Percentiles rank a stretch among this genome's conserved stretches.
phyloP scores from a whole-genome alignment of 1,284 basidiomycete species.

The Pyrrhoderma lamaoense region DNA sequence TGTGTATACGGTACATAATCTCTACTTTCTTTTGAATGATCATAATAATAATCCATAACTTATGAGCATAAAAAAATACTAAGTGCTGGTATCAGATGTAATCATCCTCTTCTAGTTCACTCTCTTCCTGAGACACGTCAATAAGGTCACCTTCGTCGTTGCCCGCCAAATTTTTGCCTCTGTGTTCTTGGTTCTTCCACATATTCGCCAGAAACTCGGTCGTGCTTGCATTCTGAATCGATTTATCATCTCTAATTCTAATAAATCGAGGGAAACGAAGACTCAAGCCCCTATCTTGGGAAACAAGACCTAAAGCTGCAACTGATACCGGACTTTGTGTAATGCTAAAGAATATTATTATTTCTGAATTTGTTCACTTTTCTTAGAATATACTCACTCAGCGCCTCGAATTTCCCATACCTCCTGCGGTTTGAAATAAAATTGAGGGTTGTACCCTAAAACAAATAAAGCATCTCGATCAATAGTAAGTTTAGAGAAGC shows the following conservation, averaged over 20 bases:
- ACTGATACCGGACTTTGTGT: slow-evolving; percentile 86
- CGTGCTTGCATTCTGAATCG: slow-evolving; percentile 70
- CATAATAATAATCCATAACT: too few species aligned
- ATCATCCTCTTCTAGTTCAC: slow-evolving; percentile 28
- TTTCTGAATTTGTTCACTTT: slow-evolving; percentile 1
- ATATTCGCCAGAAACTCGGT: slow-evolving; percentile 66
- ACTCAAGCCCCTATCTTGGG: slow-evolving; percentile 63
- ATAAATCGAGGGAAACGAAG: slow-evolving; percentile 90
- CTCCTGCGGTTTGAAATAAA: slow-evolving; percentile 81
- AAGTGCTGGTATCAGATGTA: background rate
- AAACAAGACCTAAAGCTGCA: slow-evolving; percentile 68
- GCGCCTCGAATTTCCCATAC: slow-evolving; percentile 92
- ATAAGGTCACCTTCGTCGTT: slow-evolving; percentile 52
- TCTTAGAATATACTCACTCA: slow-evolving; percentile 45
- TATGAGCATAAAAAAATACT: too few species aligned
- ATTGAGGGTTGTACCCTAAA: slow-evolving; percentile 68
- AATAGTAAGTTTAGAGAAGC: slow-evolving; percentile 5
- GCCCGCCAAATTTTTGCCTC: slow-evolving; percentile 30
- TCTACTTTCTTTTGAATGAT: too few species aligned
- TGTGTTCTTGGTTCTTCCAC: slow-evolving; percentile 57
- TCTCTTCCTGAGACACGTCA: slow-evolving; percentile 32
- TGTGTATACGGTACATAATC: too few species aligned
- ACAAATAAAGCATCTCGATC: slow-evolving; percentile 9
- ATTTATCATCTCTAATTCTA: slow-evolving; percentile 73
- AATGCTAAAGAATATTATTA: slow-evolving; percentile 43